phyloP scores from a whole-genome alignment of 208 protist species.

The Leishmania braziliensis region DNA sequence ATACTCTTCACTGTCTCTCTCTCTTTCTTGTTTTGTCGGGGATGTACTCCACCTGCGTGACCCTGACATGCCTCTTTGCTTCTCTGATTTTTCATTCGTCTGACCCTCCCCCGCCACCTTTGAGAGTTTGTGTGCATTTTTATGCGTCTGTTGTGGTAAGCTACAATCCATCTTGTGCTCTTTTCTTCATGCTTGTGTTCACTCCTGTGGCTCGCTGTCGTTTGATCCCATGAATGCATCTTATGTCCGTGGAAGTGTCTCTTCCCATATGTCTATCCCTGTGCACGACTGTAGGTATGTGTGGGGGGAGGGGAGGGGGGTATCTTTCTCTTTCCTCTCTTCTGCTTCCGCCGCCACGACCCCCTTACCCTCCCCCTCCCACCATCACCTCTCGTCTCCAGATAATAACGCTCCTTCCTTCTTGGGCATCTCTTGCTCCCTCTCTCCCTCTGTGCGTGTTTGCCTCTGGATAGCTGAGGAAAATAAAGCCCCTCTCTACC shows the following conservation, averaged over 20 bases:
- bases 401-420: neutral
- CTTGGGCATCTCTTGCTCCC: neutral
- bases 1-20: neutral
- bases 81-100: neutral
- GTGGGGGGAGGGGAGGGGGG: neutral
- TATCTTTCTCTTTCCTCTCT: neutral
- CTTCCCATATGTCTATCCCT: neutral
- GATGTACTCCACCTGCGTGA: neutral
- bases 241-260: neutral
- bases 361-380: too few relatives aligned
- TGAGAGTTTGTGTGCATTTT: neutral
- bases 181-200: neutral
- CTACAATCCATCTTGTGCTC: neutral
- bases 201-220: neutral
- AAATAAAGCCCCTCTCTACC: neutral
- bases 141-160: neutral
- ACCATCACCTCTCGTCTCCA: too few relatives aligned
- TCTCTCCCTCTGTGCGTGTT: neutral
- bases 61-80: neutral
- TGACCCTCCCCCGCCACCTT: neutral
- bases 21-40: slow-evolving; percentile 7
- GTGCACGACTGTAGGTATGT: neutral
- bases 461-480: neutral
- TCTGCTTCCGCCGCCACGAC: too few relatives aligned
- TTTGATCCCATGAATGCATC: neutral